phyloP scores from a whole-genome alignment of 257 asterid species.

The Nicotiana knightiana region DNA sequence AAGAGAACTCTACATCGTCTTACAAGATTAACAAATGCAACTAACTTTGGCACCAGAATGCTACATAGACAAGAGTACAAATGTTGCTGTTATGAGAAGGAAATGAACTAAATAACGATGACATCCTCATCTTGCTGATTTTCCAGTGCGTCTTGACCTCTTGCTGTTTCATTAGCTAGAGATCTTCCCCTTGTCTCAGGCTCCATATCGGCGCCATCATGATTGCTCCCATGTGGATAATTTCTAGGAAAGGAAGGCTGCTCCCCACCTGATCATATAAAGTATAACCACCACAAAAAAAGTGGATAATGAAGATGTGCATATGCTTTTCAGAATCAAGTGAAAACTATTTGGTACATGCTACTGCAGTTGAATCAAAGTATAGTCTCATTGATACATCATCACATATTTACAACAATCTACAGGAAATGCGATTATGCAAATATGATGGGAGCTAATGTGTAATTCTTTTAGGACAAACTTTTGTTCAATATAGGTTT shows the following conservation, averaged over 20 bases:
- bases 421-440: not conserved
- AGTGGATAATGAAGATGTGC: not conserved
- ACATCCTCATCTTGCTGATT: conserved; percentile 27
- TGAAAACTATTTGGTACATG: not conserved
- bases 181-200: conserved; percentile 30
- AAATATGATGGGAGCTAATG: not conserved
- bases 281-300: not conserved
- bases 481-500: not conserved
- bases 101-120: conserved; percentile 17
- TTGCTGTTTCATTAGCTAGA: conserved; percentile 25
- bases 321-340: not conserved
- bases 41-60: not conserved
- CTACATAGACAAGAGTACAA: not conserved
- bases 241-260: conserved; percentile 20
- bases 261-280: conserved; percentile 36
- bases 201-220: conserved; percentile 20
- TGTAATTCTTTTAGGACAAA: not conserved
- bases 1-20: conserved; percentile 9
- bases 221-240: not conserved
- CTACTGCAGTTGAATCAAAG: not conserved
- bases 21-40: not conserved
- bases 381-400: not conserved
- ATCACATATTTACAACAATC: not conserved
- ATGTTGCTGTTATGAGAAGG: not conserved
- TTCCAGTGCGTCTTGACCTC: conserved; percentile 22